Base-by-base conservation (phyloP, 1,284 basidiomycete species). In the Cystobasidiaceae sp. region DNA sequence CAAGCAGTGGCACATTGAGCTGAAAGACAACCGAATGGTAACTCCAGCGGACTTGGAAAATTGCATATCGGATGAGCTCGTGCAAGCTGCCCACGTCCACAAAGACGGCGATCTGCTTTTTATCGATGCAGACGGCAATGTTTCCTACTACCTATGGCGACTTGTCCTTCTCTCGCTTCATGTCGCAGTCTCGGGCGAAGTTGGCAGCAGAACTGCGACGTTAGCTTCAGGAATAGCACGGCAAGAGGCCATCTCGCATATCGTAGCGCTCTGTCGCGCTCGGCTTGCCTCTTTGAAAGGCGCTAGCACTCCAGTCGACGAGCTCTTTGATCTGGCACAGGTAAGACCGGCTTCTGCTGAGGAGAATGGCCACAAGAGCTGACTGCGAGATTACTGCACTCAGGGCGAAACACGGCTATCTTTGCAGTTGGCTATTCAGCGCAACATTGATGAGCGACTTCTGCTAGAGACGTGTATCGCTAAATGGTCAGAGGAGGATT, bases 111-210 rank as follows among this genome's bases (percentile, higher is more conserved):
- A 56, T 4, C 37, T 28, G 1, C 45, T 67, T 30, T 67, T 23
- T 43, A 49, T 71, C 50, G 71, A 73, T 54, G 71, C 71, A 43
- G 71, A 73, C 48, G 70, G 67, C 2, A 54, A 44, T 1, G 21
- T 71, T 8, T 71, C 70, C 1, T 5, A 13, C 1, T 32, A 21
- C 0, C 67, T 70, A 0, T 69, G 64, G 59, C 21, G 50, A 13
- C 6, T 68, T 13, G n/a, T 44, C 9, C n/a, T 8, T n/a, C 2
- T n/a, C n/a, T 39, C 32, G 4, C 21, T 3, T 37, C 33, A 54
- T 11, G 30, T 15, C 28, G 33, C 19, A n/a, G 21, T n/a, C 27
- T 9, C 8, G 25, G 23, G 17, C 48, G 9, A 25, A 28, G 32
- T 13, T 21, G 7, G 11, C 7, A 34, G 5, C 33, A 21, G 28